Conservation (phyloP, 1,139 yeast genomes). For the Geotrichum phurueaensis region DNA sequence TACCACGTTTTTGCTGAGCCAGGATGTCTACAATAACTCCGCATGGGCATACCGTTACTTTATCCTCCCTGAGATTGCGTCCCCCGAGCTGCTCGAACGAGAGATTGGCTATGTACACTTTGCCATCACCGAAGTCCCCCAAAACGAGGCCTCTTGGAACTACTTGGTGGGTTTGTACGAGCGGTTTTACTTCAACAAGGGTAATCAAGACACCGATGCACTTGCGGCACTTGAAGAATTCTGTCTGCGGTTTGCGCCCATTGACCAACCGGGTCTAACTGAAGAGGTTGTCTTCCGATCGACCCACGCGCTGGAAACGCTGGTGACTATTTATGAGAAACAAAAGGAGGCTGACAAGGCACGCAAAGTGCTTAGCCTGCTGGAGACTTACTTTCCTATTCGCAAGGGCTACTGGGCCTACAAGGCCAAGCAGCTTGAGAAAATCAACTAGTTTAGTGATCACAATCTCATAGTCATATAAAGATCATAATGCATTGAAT, state of each 20-base stretch:
- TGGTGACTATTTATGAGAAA: conserved; percentile 47
- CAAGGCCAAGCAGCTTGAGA: background rate
- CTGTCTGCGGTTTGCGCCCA: conserved; percentile 10
- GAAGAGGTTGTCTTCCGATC: conserved; percentile 39
- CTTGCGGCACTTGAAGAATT: conserved; percentile 28
- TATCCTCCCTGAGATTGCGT: conserved; percentile 30
- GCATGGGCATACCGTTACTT: conserved; percentile 91
- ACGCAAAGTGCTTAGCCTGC: conserved; percentile 41
- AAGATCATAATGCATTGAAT: background rate
- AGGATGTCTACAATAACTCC: conserved; percentile 80
- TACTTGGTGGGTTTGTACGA: conserved; percentile 59
- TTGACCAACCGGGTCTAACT: conserved; percentile 1
- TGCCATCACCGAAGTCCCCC: conserved; percentile 58
- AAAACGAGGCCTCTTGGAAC: conserved; percentile 83
- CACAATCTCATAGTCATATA: background rate
- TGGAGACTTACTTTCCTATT: conserved; percentile 60
- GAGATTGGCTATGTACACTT: conserved; percentile 38
- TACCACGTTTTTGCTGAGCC: conserved; percentile 45
- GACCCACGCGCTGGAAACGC: conserved; percentile 59
- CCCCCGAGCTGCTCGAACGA: conserved; percentile 13
- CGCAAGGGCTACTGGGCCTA: conserved; percentile 61
- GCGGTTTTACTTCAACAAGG: conserved; percentile 24
- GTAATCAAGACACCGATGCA: background rate
- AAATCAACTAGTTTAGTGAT: background rate
- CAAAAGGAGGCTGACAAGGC: conserved; percentile 37